These are phyloP conservation scores for Mortierella sp. DNA, from an alignment of 371 early-diverging fungal genomes.

Conservation along the genomic window DNA sequence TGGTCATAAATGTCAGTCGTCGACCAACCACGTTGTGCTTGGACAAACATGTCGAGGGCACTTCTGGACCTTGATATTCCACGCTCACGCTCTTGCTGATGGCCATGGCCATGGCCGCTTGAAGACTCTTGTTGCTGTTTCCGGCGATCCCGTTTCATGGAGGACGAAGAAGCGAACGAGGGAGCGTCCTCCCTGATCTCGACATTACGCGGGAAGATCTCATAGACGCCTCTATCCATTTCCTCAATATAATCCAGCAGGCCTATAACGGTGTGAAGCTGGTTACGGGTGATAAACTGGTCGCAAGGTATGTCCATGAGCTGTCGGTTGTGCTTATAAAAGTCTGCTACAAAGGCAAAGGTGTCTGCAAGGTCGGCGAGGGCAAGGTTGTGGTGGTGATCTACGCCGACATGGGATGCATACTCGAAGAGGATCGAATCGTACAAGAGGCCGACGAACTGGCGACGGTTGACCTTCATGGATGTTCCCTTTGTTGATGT, in stretches of 20 bases:
- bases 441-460: conserved; percentile 50
- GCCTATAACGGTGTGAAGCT: conserved; percentile 46
- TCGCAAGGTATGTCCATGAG: conserved; percentile 51
- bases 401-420: conserved; percentile 26
- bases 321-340: conserved; percentile 49
- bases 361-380: conserved; percentile 49
- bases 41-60: neutral
- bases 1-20: conserved; percentile 23
- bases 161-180: conserved; percentile 38
- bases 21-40: conserved; percentile 8
- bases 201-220: conserved; percentile 36
- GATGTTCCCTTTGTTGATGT: neutral
- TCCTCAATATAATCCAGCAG: conserved; percentile 49
- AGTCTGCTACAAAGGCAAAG: conserved; percentile 46
- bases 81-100: neutral
- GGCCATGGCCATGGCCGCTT: neutral
- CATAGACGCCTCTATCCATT: conserved; percentile 35
- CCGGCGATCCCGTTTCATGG: conserved; percentile 23
- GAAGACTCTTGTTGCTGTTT: neutral
- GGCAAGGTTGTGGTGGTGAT: conserved; percentile 20
- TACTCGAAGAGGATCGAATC: conserved; percentile 51
- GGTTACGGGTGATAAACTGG: conserved; percentile 50
- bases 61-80: neutral
- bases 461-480: conserved; percentile 53
- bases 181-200: conserved; percentile 46